Evolutionary conservation across 148 eudicot species (phyloP), one percentile per base, ranked within the genome.

Genomic region (Rheum nobile): DNA sequence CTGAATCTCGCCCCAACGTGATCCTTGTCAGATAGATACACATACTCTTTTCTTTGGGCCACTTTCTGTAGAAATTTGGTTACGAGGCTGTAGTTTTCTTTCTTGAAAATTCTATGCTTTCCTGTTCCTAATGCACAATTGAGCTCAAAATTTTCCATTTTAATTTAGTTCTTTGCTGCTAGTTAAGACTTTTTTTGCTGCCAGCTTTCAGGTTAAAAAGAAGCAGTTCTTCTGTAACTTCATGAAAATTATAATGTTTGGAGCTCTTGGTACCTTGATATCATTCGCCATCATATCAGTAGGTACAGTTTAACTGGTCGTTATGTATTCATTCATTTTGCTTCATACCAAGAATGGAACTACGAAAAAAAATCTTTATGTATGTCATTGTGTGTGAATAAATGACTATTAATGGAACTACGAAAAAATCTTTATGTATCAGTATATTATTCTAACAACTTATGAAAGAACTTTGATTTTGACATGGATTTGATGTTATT

Each of bases 131-230:
- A 16, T 65, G 39, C n/a, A 65, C 70, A 65, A 65, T 32, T 7
- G 32, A 65, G 14, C 70, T 32, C 11, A 32, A 0, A 2, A 6
- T 4, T 1, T 57, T 59, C 29, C 35, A 11, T 28, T 59, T 59
- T 9, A 10, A 59, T 28, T 2, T 19, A 70, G 67, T 59, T 26
- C 1, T 65, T 31, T 32, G 31, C 5, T 61, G 52, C 46, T n/a
- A 39, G 77, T 11, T 79, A 79, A 71, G 29, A 24, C 12, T 71
- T 17, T 22, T 35, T 74, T 59, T 59, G 12, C 37, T 67, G 61
- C 74, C 85, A 88, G 91, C 81, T 88, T 88, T 76, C 91, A 88
- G 77, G 89, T 88, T 77, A 87, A 87, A 72, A 87, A 87, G 85
- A 87, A 87, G 85, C 88, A 88, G 24, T 88, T 88, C 48, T 88